Conservation (phyloP, 2,329 filamentous ascomycete genomes). For the Talaromyces sp. region DNA sequence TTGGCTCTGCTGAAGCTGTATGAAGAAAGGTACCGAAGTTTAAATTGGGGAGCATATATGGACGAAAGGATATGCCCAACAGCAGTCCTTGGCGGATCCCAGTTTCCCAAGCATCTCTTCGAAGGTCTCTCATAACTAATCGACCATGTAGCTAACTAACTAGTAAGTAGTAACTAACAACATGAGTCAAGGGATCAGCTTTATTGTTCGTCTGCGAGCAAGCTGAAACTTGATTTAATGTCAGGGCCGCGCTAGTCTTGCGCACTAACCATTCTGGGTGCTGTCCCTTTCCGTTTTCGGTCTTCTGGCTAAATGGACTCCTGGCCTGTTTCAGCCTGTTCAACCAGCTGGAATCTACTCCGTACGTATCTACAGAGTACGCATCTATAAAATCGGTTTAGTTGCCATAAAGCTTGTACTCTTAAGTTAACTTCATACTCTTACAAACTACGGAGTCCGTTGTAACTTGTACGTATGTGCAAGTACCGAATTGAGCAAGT, state of each 20-base stretch:
- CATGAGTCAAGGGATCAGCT: too few relatives aligned
- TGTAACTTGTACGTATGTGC: background rate
- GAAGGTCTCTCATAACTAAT: too few relatives aligned
- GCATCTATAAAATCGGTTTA: too few relatives aligned
- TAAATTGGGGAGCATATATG: background rate
- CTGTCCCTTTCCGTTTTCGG: background rate
- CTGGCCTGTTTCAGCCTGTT: background rate
- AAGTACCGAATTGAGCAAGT: background rate
- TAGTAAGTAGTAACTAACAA: too few relatives aligned
- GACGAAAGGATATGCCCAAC: background rate
- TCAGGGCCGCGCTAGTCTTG: background rate
- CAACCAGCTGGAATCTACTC: too few relatives aligned
- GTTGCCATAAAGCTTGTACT: background rate
- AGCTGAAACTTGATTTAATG: constrained; percentile 3
- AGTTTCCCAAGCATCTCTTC: too few relatives aligned
- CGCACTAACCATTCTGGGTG: background rate
- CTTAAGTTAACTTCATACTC: too few relatives aligned
- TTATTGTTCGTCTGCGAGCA: background rate
- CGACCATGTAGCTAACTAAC: too few relatives aligned
- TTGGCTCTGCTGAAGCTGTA: background rate
- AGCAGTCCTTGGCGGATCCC: background rate
- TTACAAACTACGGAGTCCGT: too few relatives aligned
- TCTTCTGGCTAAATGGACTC: background rate
- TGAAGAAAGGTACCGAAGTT: background rate
- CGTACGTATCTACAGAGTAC: too few relatives aligned